Evolutionary conservation across 2,329 filamentous ascomycete genomes (phyloP), one percentile per base, ranked within the genome.

Genomic region (Epichloe bromicola): DNA sequence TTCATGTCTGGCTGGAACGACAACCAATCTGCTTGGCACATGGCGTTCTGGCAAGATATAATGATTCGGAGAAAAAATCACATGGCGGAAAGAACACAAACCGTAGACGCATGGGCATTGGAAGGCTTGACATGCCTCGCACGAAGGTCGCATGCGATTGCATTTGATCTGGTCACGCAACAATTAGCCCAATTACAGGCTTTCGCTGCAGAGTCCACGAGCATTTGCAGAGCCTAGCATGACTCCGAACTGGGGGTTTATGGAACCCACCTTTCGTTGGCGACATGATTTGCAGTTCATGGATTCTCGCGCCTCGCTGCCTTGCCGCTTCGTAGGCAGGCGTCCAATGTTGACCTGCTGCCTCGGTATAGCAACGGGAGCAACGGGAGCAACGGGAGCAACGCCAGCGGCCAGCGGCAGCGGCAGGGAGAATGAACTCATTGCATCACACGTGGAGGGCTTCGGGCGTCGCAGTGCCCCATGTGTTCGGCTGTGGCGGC

Each of bases 201-300:
- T 12, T 19, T 19, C 26, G 39, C 17, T 12, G 19, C 11, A 41
- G 17, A 17, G n/a, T 20, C n/a, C 20, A 41, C 5, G 11, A 12
- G 14, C 2, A 23, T 19, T 41, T 23, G 19, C 23, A 30, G 26
- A 30, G 20, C 42, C 19, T 7, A 34, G n/a, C 4, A 14, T 20
- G 26, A 23, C 14, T 44, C 42, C 26, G 3, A 11, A 11, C 4
- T 11, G 26, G 26, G 26, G 26, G 26, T 4, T 30, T 4, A 4
- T 20, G 3, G 14, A 50, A 58, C 71, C 46, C 68, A 91, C 88
- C 83, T 95, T 95, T 71, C 88, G 78, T 70, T 94, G 94, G 59
- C 88, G 80, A 73, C 88, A 95, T 51, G 87, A 93, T 68, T 95
- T 94, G 80, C 88, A 95, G 67, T 95, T 95, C 88, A 95, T 95